A percentile compares a stretch with the other conserved stretches of the same genome.
Conservation (phyloP, 2,329 filamentous ascomycete genomes). For the Sclerotinia sclerotiorum region DNA sequence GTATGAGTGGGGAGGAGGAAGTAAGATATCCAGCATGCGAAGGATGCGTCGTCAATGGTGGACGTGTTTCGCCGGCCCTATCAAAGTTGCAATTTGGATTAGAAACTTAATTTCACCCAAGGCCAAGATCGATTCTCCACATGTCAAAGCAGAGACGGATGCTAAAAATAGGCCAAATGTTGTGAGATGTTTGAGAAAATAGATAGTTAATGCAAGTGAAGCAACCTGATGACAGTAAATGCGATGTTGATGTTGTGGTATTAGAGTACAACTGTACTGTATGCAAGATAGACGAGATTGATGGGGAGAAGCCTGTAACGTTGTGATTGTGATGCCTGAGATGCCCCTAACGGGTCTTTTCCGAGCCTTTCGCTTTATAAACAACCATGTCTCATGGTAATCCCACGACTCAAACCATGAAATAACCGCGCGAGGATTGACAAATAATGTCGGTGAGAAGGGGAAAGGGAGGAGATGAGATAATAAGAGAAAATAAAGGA, state of each 20-base stretch:
- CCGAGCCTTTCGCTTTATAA: conserved; percentile 1
- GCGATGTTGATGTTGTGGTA: conserved; percentile 8
- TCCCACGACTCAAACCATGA: conserved; percentile 12
- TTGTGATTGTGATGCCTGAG: conserved; percentile 11
- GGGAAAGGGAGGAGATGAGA: conserved; percentile 8
- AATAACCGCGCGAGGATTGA: not conserved
- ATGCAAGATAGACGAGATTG: conserved; percentile 22
- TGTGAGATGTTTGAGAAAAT: not conserved
- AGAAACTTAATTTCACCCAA: conserved; percentile 16
- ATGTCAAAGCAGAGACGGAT: conserved; percentile 10
- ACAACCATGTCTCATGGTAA: conserved; percentile 19
- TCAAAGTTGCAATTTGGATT: conserved; percentile 15
- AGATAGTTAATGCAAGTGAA: not conserved
- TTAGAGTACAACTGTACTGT: conserved; percentile 11
- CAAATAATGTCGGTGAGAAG: not conserved
- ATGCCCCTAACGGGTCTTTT: conserved; percentile 3
- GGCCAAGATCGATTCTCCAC: conserved; percentile 18
- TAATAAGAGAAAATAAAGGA: conserved; percentile 1
- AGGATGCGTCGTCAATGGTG: conserved; percentile 56
- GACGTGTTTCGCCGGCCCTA: conserved; percentile 29
- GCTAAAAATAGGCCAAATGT: not conserved
- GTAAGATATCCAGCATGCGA: conserved; percentile 69
- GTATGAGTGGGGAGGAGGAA: conserved; percentile 66
- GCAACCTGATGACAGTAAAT: not conserved
- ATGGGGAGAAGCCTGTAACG: conserved; percentile 15